Percentiles rank a stretch among this genome's conserved stretches.
Evolutionary conservation across 2,329 filamentous ascomycete genomes (phyloP).

Genomic region (Colletotrichum lupini): DNA sequence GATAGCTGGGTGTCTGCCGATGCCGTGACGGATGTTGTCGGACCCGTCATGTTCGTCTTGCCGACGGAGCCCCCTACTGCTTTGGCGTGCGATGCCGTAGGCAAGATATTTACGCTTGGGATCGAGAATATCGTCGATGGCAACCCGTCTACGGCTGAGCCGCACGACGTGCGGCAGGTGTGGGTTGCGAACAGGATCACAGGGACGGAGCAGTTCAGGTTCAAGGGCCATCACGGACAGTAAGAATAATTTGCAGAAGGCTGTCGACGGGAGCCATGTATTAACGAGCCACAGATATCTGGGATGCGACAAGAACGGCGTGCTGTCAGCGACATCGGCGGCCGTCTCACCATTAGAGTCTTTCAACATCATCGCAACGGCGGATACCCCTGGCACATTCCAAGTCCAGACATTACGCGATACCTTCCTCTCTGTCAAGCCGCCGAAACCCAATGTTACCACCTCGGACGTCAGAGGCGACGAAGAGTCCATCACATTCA

Average conservation of each 20-base stretch:
- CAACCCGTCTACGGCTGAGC: constrained; percentile 86
- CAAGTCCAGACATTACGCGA: constrained; percentile 79
- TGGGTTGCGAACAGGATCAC: constrained; percentile 89
- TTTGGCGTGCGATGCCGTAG: constrained; percentile 86
- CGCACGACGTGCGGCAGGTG: constrained; percentile 94
- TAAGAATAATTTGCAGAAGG: constrained; percentile 49
- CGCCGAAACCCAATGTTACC: constrained; percentile 60
- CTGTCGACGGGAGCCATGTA: background rate
- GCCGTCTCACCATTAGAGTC: constrained; percentile 88
- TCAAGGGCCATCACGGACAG: constrained; percentile 92
- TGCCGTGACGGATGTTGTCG: constrained; percentile 76
- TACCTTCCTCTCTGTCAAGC: constrained; percentile 74
- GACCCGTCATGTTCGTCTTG: constrained; percentile 85
- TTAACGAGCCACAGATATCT: constrained; percentile 71
- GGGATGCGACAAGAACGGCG: constrained; percentile 84
- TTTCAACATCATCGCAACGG: constrained; percentile 73
- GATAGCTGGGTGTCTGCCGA: constrained; percentile 95
- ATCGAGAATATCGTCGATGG: constrained; percentile 91
- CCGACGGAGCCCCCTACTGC: constrained; percentile 79
- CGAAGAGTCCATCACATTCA: constrained; percentile 72
- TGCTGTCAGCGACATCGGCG: constrained; percentile 80
- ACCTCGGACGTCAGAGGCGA: constrained; percentile 80
- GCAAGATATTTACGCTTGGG: constrained; percentile 83
- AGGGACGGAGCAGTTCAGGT: constrained; percentile 83
- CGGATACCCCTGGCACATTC: constrained; percentile 77